A percentile compares a stretch with the other conserved stretches of the same genome.
Conservation (phyloP, 345 rosid genomes). For the Bruguiera gymnorhiza region DNA sequence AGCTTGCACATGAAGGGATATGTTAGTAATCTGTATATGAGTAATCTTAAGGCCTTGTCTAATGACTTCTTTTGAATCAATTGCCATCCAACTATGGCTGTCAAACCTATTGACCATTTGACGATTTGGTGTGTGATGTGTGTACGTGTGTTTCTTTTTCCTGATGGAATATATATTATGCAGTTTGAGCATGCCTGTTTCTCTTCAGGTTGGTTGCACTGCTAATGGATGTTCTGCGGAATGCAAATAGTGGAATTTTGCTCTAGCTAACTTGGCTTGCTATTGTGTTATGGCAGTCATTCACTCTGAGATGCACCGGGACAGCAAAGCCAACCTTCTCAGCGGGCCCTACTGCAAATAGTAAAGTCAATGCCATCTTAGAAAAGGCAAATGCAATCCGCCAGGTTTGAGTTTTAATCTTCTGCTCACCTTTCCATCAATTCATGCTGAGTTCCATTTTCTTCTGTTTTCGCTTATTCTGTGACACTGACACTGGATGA, state of each 20-base stretch:
- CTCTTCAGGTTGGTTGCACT: too few species aligned
- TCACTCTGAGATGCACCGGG: slow-evolving; percentile 58
- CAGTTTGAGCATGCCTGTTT: neutral
- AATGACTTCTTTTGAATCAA: too few species aligned
- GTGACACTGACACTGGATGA: slow-evolving; percentile 1
- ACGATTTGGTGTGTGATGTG: too few species aligned
- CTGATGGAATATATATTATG: neutral
- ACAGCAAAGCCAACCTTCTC: slow-evolving; percentile 37
- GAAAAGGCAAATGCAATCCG: slow-evolving; percentile 97
- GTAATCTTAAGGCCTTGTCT: too few species aligned
- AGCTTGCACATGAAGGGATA: too few species aligned
- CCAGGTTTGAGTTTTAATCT: slow-evolving; percentile 45
- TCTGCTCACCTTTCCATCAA: neutral
- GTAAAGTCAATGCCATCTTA: slow-evolving; percentile 71
- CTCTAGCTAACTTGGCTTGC: neutral
- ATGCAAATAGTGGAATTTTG: neutral
- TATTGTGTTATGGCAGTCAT: slow-evolving; percentile 44
- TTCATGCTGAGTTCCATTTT: neutral
- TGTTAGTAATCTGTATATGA: too few species aligned
- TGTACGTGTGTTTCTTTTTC: too few species aligned
- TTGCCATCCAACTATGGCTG: too few species aligned
- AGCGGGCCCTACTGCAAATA: slow-evolving; percentile 44
- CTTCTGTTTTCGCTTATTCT: neutral
- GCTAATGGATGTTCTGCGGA: neutral
- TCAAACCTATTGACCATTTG: too few species aligned